phyloP scores from a whole-genome alignment of 2,329 filamentous ascomycete species.

The Apiospora saccharicola region DNA sequence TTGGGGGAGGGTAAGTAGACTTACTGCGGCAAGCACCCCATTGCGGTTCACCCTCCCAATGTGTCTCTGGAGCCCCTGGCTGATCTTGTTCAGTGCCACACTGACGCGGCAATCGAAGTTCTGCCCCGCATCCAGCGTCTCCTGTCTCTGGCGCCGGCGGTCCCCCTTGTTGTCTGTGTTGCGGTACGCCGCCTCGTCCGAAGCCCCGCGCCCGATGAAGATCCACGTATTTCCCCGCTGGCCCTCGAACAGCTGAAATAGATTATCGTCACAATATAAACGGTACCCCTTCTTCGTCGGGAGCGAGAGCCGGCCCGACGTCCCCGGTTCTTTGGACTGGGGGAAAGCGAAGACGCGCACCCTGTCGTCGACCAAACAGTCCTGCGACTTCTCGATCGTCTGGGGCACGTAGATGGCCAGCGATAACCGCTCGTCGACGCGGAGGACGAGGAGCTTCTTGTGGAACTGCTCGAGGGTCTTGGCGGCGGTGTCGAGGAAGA shows the following conservation, averaged over 20 bases:
- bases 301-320: slow-evolving; percentile 41
- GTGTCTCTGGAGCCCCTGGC: slow-evolving; percentile 44
- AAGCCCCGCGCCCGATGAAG: slow-evolving; percentile 40
- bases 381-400: slow-evolving; percentile 42
- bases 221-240: slow-evolving; percentile 48
- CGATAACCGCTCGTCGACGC: slow-evolving; percentile 46
- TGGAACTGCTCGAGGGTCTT: slow-evolving; percentile 46
- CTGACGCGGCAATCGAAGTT: slow-evolving; percentile 36
- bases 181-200: slow-evolving; percentile 43
- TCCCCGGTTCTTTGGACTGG: slow-evolving; percentile 45
- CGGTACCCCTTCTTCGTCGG: slow-evolving; percentile 48
- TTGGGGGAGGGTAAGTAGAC: slow-evolving; percentile 27
- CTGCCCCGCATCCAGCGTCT: slow-evolving; percentile 5
- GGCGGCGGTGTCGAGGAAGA: slow-evolving; percentile 43
- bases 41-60: slow-evolving; percentile 46
- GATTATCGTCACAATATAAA: slow-evolving; percentile 45
- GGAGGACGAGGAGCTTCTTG: slow-evolving; percentile 48
- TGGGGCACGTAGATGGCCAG: slow-evolving; percentile 49
- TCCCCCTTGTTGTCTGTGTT: slow-evolving; percentile 41
- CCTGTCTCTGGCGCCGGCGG: slow-evolving; percentile 31
- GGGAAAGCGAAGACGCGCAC: slow-evolving; percentile 49
- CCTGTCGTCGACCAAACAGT: slow-evolving; percentile 43
- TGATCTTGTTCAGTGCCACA: slow-evolving; percentile 49
- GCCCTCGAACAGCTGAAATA: slow-evolving; percentile 48
- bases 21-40: slow-evolving; percentile 47